Percentiles rank a stretch among this genome's conserved stretches.
phyloP scores from a whole-genome alignment of 2,329 filamentous ascomycete genomes.

The Trichoderma gracile region DNA sequence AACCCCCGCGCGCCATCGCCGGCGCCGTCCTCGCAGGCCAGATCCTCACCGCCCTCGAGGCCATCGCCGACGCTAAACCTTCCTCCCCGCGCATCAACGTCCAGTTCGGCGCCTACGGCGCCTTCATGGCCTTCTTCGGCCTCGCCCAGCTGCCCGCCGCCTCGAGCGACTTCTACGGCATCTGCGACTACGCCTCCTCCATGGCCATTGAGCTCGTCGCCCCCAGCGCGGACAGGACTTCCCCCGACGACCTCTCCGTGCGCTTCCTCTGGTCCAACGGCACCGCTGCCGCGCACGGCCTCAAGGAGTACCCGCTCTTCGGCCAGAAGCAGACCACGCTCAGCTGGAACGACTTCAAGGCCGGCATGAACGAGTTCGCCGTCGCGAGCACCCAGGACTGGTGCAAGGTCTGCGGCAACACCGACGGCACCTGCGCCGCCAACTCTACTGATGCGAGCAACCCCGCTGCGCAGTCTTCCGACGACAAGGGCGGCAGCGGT shows the following conservation, averaged over 20 bases:
- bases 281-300: constrained; percentile 54
- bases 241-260: constrained; percentile 52
- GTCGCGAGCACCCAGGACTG: constrained; percentile 65
- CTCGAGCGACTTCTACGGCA: constrained; percentile 66
- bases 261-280: constrained; percentile 65
- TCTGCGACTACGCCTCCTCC: constrained; percentile 81
- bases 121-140: constrained; percentile 65
- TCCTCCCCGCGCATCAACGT: constrained; percentile 47
- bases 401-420: constrained; percentile 76
- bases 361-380: constrained; percentile 64
- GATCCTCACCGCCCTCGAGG: constrained; percentile 54
- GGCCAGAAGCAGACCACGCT: constrained; percentile 58
- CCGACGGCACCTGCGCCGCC: constrained; percentile 63
- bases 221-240: constrained; percentile 53
- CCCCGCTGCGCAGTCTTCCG: constrained; percentile 31
- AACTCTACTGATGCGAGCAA: constrained; percentile 33
- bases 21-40: constrained; percentile 59
- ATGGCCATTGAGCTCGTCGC: constrained; percentile 76
- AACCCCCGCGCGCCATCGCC: constrained; percentile 60
- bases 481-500: constrained; percentile 44
- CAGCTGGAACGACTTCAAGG: constrained; percentile 68
- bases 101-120: constrained; percentile 62
- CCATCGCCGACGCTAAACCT: constrained; percentile 47
- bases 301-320: constrained; percentile 57
- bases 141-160: constrained; percentile 53